These are phyloP conservation scores for Fusarium citri DNA, from an alignment of 2,329 filamentous ascomycete species.

Conservation along the genomic window DNA sequence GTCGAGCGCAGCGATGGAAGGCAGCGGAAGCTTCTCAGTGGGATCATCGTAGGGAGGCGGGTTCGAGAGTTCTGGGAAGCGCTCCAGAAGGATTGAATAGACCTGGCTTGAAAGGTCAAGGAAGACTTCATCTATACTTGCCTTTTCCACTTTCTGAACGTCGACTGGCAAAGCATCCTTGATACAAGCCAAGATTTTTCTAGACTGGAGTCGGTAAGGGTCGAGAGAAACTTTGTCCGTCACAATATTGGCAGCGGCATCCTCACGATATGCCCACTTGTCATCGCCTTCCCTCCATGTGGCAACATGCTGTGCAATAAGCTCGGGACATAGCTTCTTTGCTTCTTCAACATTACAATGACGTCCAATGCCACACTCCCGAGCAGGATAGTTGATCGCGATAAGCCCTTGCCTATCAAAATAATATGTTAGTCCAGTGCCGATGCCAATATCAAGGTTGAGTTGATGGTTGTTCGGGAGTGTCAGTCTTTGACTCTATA, in stretches of 20 bases:
- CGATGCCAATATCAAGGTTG: neutral
- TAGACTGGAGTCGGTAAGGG: conserved; percentile 86
- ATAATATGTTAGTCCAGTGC: conserved; percentile 28
- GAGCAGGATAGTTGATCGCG: conserved; percentile 94
- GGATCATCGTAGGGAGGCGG: conserved; percentile 80
- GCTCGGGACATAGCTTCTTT: conserved; percentile 83
- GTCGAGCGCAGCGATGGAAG: conserved; percentile 75
- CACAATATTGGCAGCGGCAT: conserved; percentile 81
- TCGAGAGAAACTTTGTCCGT: conserved; percentile 96
- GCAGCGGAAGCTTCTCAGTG: conserved; percentile 76
- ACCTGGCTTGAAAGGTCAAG: conserved; percentile 89
- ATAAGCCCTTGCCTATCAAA: conserved; percentile 83
- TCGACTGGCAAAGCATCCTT: conserved; percentile 76
- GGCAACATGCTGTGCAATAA: conserved; percentile 91
- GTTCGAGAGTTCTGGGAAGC: conserved; percentile 76
- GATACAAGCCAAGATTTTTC: conserved; percentile 82
- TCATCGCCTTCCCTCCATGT: conserved; percentile 94
- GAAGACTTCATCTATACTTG: conserved; percentile 95
- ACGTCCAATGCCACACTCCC: conserved; percentile 80
- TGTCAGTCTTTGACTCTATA: neutral
- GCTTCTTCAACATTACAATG: conserved; percentile 86
- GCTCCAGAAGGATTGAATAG: conserved; percentile 77
- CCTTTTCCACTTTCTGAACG: conserved; percentile 86
- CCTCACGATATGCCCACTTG: conserved; percentile 89
- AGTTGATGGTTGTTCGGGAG: neutral